These are phyloP conservation scores for Sporothrix luriei DNA, from an alignment of 2,329 filamentous ascomycete genomes.

Conservation along the genomic window DNA sequence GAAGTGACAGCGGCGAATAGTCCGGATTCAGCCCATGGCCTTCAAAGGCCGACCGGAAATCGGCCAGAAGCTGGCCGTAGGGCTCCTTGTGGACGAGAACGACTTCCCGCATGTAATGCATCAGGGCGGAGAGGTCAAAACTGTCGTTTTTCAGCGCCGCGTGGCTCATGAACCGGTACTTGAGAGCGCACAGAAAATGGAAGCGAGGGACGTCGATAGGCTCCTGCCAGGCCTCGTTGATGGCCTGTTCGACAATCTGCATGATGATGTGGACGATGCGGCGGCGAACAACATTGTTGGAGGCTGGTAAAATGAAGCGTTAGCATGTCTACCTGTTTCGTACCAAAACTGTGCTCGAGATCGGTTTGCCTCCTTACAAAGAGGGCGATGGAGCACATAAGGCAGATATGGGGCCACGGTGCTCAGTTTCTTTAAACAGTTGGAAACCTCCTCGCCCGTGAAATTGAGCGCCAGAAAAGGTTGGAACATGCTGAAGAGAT, in stretches of 20 bases:
- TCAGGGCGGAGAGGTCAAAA: conserved; percentile 1
- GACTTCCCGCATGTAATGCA: conserved; percentile 2
- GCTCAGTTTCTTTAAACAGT: background rate
- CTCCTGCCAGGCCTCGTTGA: background rate
- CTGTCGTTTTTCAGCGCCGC: background rate
- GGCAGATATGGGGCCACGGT: background rate
- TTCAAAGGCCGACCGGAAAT: background rate
- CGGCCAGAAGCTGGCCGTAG: background rate
- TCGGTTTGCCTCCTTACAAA: background rate
- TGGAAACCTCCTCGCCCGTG: background rate
- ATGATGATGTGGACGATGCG: conserved; percentile 5
- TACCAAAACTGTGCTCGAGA: background rate
- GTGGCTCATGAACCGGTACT: conserved; percentile 18
- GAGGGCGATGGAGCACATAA: background rate
- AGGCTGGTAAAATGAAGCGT: background rate
- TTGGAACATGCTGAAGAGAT: background rate
- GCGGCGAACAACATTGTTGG: background rate
- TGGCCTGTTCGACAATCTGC: background rate
- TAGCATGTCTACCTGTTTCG: background rate
- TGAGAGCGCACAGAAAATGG: conserved; percentile 19
- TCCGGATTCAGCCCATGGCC: background rate
- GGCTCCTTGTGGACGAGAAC: background rate
- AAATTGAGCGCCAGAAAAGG: background rate
- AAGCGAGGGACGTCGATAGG: background rate
- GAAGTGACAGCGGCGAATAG: background rate